Conservation (phyloP, 371 early-diverging fungal species). For the Vairimorpha ceranae region DNA sequence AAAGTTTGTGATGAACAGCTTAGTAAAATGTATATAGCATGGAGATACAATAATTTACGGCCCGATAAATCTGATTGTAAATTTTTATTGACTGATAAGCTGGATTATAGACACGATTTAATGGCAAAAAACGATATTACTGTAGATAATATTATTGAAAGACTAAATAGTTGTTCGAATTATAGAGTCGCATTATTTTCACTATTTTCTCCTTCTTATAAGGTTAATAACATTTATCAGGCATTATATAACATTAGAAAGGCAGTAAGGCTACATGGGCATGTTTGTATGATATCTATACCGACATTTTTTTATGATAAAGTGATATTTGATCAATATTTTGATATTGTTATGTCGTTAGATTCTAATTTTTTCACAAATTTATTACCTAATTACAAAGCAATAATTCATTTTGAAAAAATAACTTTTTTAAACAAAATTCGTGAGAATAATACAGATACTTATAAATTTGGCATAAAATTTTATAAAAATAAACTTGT, state of each 20-base stretch:
- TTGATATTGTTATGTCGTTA: conserved; percentile 16
- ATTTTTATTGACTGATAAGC: conserved; percentile 15
- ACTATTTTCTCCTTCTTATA: conserved; percentile 14
- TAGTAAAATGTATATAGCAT: conserved; percentile 36
- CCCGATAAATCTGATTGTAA: not conserved
- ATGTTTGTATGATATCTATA: conserved; percentile 22
- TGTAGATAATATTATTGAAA: not conserved
- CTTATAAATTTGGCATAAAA: conserved; percentile 29
- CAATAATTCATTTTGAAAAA: conserved; percentile 14
- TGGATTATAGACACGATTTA: not conserved
- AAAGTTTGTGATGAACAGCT: not conserved
- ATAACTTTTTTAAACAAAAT: not conserved
- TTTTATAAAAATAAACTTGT: conserved; percentile 10
- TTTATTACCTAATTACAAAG: conserved; percentile 28
- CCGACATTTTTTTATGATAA: conserved; percentile 12
- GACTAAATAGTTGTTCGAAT: not conserved
- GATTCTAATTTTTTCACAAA: conserved; percentile 32
- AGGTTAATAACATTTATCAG: not conserved
- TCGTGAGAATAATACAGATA: not conserved
- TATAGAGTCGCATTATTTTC: conserved; percentile 21
- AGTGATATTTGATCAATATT: conserved; percentile 12
- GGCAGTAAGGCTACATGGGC: not conserved
- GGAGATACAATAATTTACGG: conserved; percentile 19
- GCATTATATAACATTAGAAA: conserved; percentile 13
- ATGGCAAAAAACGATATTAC: conserved; percentile 5